Evolutionary conservation across 371 early-diverging fungal genomes (phyloP), one percentile per base, ranked within the genome.

Genomic region (Mucor racemosus): DNA sequence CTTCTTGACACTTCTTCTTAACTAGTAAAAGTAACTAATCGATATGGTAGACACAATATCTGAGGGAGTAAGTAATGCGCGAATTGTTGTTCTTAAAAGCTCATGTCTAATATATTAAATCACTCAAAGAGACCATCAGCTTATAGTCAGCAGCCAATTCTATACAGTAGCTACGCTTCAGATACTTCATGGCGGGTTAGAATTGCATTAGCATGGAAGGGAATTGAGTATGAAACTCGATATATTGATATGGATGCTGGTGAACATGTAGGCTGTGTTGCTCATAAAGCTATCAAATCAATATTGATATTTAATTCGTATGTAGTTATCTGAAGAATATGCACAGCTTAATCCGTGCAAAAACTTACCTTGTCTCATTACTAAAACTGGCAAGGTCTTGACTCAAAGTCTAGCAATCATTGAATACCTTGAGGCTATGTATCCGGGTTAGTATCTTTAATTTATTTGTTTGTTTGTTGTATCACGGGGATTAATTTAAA

Each of bases 391-490:
- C n/a, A 64, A 80, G 39, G 60, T 69, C 7, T 54, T 95, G 46
- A 80, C 77, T 36, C 91, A 94, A 75, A 93, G 93, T 6, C 64
- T 89, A 41, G 92, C 96, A n/a, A 96, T 96, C 34, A 66, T 95
- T 44, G 95, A 97, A 73, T 94, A 93, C 62, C 78, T 97, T 5
- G 96, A 97, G 53, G 93, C 94, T 63, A 74, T 82, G 11, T 71
- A 86, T 58, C 88, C 65, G 76, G 80, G 86, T 66, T 70, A 26
- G 46, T 7, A 17, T 7, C 48, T 17, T 10, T 19, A 2, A 19
- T 7, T 19, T 48, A n/a, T 14, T 48, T 48, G 48, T 19, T 48
- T 48, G 48, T 19, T 8, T 26, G 26, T 9, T 11, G 1, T 11
- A 50, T 50, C 26, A 50, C 50, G 50, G 50, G 26, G 7, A 50